These are phyloP conservation scores for Bipolaris victoriae DNA, from an alignment of 2,329 filamentous ascomycete species.

Conservation along the genomic window DNA sequence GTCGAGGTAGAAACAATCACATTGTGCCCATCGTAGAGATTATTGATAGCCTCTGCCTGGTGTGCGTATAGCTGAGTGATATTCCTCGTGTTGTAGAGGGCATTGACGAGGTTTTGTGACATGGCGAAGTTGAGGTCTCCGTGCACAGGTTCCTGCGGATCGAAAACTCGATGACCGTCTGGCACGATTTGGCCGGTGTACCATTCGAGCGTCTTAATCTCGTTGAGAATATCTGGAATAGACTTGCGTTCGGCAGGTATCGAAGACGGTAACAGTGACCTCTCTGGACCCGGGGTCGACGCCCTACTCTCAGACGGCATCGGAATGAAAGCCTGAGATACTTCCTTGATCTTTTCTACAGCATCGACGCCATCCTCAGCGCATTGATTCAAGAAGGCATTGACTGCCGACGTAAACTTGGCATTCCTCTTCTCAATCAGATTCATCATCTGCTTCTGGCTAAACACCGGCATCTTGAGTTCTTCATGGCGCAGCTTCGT, in stretches of 20 bases:
- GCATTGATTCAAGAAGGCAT: conserved; percentile 77
- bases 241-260: conserved; percentile 82
- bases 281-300: conserved; percentile 51
- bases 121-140: conserved; percentile 85
- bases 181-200: conserved; percentile 93
- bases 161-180: conserved; percentile 89
- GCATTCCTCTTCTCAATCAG: conserved; percentile 88
- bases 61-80: conserved; percentile 90
- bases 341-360: conserved; percentile 65
- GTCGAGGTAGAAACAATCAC: conserved; percentile 95
- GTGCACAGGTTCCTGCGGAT: conserved; percentile 79
- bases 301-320: conserved; percentile 56
- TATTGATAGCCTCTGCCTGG: conserved; percentile 92
- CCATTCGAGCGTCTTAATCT: conserved; percentile 83
- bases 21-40: conserved; percentile 78
- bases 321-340: conserved; percentile 69
- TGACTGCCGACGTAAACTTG: conserved; percentile 80
- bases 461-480: conserved; percentile 89
- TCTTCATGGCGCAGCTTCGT: conserved; percentile 76
- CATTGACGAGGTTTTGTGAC: conserved; percentile 93
- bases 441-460: conserved; percentile 87
- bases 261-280: conserved; percentile 63
- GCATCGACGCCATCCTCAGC: conserved; percentile 69
- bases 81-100: conserved; percentile 86
- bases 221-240: conserved; percentile 82